phyloP scores from a whole-genome alignment of 345 rosid species.

The Trapa bicornis region DNA sequence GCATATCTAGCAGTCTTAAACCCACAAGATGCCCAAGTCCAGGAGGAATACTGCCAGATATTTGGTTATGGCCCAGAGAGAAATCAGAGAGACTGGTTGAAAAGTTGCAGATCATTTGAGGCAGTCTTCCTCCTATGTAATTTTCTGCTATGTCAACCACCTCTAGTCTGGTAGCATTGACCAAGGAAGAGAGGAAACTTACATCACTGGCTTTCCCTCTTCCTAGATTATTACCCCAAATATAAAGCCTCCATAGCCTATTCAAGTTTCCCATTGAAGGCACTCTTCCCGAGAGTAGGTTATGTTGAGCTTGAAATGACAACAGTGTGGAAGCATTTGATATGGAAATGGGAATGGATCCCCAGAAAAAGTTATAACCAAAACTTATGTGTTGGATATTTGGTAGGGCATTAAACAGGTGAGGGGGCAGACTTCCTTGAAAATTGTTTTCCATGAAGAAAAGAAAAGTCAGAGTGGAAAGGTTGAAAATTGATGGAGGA shows the following conservation, averaged over 20 bases:
- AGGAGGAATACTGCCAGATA: conserved; percentile 13
- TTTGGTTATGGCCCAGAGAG: not conserved
- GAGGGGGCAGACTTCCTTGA: conserved; percentile 18
- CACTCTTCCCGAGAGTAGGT: conserved; percentile 1
- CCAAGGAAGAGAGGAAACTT: conserved; percentile 4
- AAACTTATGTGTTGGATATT: not conserved
- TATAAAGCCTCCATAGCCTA: not conserved
- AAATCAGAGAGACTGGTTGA: not conserved
- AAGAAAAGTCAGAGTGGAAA: not conserved
- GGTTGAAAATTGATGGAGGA: conserved; percentile 21
- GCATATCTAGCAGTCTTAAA: not conserved
- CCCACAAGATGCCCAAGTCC: conserved; percentile 12
- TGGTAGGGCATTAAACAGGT: conserved; percentile 10
- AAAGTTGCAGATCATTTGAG: conserved; percentile 2
- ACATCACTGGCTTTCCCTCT: conserved; percentile 10
- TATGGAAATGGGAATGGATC: conserved; percentile 7
- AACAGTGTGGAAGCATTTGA: conserved; percentile 7
- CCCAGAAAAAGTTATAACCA: not conserved
- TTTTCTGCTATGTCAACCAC: accelerated
- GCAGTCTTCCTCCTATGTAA: not conserved
- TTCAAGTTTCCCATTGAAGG: conserved; percentile 9
- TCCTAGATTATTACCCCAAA: not conserved
- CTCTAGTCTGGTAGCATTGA: conserved; percentile 6
- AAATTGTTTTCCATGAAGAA: accelerated
- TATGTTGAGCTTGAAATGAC: accelerated